phyloP scores from a whole-genome alignment of 1,139 yeast species.

The Hyphopichia fennica region DNA sequence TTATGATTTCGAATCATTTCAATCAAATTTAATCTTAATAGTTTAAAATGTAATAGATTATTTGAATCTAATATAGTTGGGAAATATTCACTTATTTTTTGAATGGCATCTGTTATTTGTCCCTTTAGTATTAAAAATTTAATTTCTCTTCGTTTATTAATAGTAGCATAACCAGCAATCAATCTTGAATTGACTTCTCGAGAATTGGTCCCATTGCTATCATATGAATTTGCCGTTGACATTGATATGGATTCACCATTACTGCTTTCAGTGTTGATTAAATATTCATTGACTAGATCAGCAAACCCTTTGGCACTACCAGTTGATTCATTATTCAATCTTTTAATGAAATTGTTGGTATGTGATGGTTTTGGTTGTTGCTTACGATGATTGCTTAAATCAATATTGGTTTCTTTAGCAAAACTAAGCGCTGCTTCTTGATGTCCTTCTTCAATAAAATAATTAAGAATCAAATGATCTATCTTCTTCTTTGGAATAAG shows the following conservation, averaged over 20 bases:
- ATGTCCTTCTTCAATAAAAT: constrained; percentile 59
- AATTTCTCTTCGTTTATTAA: constrained; percentile 47
- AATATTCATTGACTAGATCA: constrained; percentile 7
- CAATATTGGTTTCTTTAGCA: constrained; percentile 41
- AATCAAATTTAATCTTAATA: constrained; percentile 58
- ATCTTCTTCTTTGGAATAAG: constrained; percentile 31
- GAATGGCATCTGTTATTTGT: constrained; percentile 47
- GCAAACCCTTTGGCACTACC: constrained; percentile 2
- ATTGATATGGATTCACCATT: constrained; percentile 7
- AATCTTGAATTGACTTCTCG: constrained; percentile 10
- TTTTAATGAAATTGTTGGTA: constrained; percentile 10
- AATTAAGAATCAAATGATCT: constrained; percentile 50
- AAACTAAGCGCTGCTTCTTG: constrained; percentile 52
- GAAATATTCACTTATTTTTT: constrained; percentile 45
- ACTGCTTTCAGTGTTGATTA: neutral
- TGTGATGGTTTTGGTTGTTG: constrained; percentile 6
- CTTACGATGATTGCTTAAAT: constrained; percentile 10
- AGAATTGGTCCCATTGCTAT: constrained; percentile 11
- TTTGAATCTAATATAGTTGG: constrained; percentile 58
- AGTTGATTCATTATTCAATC: constrained; percentile 4
- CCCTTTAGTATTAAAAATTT: constrained; percentile 52
- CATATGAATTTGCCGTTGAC: constrained; percentile 7
- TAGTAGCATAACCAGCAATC: constrained; percentile 46
- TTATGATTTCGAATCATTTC: constrained; percentile 63
- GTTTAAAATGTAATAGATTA: constrained; percentile 60